A percentile compares a stretch with the other conserved stretches of the same genome.
Conservation (phyloP, 176 grass and related monocot species). For the Tillandsia leiboldiana region DNA sequence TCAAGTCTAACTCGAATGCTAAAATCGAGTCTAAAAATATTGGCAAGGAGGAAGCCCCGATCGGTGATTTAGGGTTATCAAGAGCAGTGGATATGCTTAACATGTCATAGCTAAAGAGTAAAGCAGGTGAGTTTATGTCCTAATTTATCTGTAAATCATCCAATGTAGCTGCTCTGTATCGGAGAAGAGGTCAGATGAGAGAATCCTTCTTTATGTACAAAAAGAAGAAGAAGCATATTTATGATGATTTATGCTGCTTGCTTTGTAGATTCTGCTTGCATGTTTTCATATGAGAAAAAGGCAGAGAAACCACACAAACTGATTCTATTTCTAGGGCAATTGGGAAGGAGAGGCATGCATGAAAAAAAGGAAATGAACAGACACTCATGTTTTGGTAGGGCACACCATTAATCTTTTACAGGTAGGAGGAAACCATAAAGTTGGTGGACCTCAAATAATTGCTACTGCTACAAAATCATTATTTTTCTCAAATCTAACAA, state of each 20-base stretch:
- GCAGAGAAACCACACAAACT: too few relatives aligned
- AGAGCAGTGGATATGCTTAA: constrained; percentile 25
- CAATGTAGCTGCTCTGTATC: constrained; percentile 19
- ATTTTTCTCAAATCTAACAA: not conserved
- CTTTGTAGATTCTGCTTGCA: constrained; percentile 26
- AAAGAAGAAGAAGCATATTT: constrained; percentile 13
- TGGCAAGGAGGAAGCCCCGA: constrained; percentile 10
- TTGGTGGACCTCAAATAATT: constrained; percentile 24
- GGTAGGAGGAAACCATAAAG: constrained; percentile 27
- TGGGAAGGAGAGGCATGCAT: not conserved
- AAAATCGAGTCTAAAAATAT: constrained; percentile 18
- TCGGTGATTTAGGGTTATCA: constrained; percentile 5
- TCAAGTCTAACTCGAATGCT: constrained; percentile 11
- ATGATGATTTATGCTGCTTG: constrained; percentile 22
- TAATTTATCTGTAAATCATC: constrained; percentile 22
- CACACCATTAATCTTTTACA: constrained; percentile 8
- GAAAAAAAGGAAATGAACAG: not conserved
- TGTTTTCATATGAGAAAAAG: too few relatives aligned
- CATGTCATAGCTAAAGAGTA: constrained; percentile 36
- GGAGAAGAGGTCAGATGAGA: constrained; percentile 3
- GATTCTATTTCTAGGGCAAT: too few relatives aligned
- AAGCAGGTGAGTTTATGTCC: constrained; percentile 15
- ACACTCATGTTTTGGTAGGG: constrained; percentile 5
- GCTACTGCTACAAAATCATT: constrained; percentile 14
- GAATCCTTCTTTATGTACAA: constrained; percentile 22